Percentiles rank a stretch among this genome's conserved stretches.
phyloP scores from a whole-genome alignment of 2,329 filamentous ascomycete species.

The Lachnellula cervina region DNA sequence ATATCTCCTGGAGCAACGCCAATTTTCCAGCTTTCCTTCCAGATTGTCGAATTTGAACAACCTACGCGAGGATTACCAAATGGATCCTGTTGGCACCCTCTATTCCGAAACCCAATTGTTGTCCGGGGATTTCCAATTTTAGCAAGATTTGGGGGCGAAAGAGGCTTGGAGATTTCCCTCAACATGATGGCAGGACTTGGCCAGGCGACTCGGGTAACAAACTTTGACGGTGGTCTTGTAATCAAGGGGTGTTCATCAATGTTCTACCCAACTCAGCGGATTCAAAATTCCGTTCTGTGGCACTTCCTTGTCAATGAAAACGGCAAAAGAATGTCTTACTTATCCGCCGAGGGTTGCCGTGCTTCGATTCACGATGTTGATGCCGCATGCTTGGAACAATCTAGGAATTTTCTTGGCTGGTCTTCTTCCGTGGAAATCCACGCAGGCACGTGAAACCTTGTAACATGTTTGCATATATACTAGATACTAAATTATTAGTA shows the following conservation, averaged over 20 bases:
- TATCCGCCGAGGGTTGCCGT: neutral
- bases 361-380: neutral
- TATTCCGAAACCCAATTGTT: slow-evolving; percentile 13
- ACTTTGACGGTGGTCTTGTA: slow-evolving; percentile 1
- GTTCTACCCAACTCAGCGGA: neutral
- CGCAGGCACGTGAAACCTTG: neutral
- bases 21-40: too few species aligned
- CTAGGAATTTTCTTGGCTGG: neutral
- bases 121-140: slow-evolving; percentile 14
- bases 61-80: neutral
- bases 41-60: too few species aligned
- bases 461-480: neutral
- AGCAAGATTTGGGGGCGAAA: slow-evolving; percentile 1
- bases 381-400: neutral
- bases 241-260: slow-evolving; percentile 9
- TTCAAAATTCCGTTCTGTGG: neutral
- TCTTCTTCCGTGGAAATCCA: neutral
- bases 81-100: slow-evolving; percentile 7
- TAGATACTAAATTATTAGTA: neutral
- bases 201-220: slow-evolving; percentile 3
- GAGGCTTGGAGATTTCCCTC: slow-evolving; percentile 23
- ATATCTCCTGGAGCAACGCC: too few species aligned
- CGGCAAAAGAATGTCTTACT: neutral
- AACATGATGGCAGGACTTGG: slow-evolving; percentile 22
- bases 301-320: neutral